Base-by-base conservation (phyloP, 306 rosid genomes). In the Cicer yamashitae region DNA sequence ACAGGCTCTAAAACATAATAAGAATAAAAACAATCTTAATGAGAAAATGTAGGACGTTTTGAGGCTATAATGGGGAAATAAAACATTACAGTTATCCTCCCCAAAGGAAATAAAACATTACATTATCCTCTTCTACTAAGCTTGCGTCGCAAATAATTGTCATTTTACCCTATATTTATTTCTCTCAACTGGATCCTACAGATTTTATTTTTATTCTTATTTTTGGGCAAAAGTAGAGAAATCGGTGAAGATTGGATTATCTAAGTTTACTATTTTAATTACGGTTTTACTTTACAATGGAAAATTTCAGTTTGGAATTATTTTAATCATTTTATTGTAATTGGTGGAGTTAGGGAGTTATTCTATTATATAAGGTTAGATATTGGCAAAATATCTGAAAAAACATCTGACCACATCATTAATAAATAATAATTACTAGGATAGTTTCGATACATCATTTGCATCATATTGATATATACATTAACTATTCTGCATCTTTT, bases 81-180 rank as follows among this genome's bases (percentile, higher is more conserved):
- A 38, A 67, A 73, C 46, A 53, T 41, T 3, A 25, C 37, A 39
- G 37, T 20, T 47, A 44, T 18, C 38, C 18, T 22, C 41, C 37
- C 37, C 37, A 30, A 30, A 30, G 43, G 40, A 67, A 76, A 80
- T 13, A 68, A 38, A 67, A 67, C 46, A 53, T 41, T 3, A 25
- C 37, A 39, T 20, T 47, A 44, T 13, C 38, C 18, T 22, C 41
- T 53, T 47, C 25, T 38, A 25, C n/a, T 38, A 62, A n/a, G 47
- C 47, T 37, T 61, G 69, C n/a, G 43, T 65, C 8, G 1, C 34
- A 65, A 15, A 65, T 41, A 30, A 17, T 17, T 10, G 34, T 68
- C 44, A 39, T 54, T 67, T 70, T 20, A 50, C 43, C 76, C 47
- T 8, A 38, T n/a, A 58, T 59, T 40, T 8, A 34, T 60, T 61